phyloP scores from a whole-genome alignment of 1,139 yeast genomes.

The Entelexis paramagnoliae region DNA sequence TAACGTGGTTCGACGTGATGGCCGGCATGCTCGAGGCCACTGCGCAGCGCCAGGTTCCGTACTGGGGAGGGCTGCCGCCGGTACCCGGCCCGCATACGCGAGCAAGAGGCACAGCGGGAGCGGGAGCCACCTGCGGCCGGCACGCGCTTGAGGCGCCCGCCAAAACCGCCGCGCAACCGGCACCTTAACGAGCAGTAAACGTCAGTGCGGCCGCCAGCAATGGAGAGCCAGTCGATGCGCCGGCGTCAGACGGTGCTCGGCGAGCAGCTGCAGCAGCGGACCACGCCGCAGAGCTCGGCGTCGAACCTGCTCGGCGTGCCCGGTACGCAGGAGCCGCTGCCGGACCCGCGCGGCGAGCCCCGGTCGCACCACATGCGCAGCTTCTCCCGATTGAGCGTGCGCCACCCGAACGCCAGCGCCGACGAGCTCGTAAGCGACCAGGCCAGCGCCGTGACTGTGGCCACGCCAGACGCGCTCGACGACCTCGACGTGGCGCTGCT shows the following conservation, averaged over 20 bases:
- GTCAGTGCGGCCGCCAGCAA: not conserved
- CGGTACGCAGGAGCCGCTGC: not conserved
- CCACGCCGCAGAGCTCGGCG: constrained; percentile 1
- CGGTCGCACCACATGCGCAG: constrained; percentile 14
- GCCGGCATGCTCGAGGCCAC: constrained; percentile 44
- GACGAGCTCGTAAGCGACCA: constrained; percentile 2
- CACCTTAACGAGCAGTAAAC: too few species aligned
- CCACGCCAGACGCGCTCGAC: constrained; percentile 10
- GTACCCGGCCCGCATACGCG: too few species aligned
- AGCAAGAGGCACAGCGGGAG: not conserved
- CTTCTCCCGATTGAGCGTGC: constrained; percentile 19
- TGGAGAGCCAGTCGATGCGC: constrained; percentile 20
- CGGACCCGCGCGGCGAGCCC: not conserved
- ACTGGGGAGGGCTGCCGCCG: too few species aligned
- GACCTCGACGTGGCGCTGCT: constrained; percentile 19
- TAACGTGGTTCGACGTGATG: constrained; percentile 70
- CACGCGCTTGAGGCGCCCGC: too few species aligned
- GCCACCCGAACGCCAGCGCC: constrained; percentile 1
- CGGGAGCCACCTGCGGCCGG: too few species aligned
- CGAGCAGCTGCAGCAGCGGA: constrained; percentile 17
- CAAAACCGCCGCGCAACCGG: too few species aligned
- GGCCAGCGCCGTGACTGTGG: constrained; percentile 6
- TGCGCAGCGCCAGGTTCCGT: not conserved
- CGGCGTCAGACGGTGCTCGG: constrained; percentile 24
- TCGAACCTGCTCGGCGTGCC: constrained; percentile 5